A percentile compares a stretch with the other conserved stretches of the same genome.
These are phyloP conservation scores for Phanerochaete carnosa DNA, from an alignment of 768 basidiomycete genomes.

Conservation along the genomic window DNA sequence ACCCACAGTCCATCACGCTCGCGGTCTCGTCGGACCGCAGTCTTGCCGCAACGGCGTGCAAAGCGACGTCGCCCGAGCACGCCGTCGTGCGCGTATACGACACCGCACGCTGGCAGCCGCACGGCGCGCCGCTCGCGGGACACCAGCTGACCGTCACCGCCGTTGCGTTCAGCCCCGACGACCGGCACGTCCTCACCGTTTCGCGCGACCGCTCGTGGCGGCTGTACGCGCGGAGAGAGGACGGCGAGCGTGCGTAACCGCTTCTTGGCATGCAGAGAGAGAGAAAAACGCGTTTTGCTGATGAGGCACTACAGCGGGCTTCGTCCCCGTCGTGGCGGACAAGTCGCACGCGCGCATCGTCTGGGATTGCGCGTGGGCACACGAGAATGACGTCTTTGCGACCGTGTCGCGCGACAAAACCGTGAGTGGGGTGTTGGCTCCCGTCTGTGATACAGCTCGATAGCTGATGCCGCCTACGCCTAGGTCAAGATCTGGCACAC, in stretches of 20 bases:
- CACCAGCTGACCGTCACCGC: slow-evolving; percentile 89
- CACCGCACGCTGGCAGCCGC: slow-evolving; percentile 61
- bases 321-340: slow-evolving; percentile 58
- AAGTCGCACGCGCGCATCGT: slow-evolving; percentile 92
- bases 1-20: slow-evolving; percentile 71
- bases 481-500: slow-evolving; percentile 85
- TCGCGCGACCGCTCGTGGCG: slow-evolving; percentile 94
- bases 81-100: slow-evolving; percentile 85
- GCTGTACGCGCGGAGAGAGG: slow-evolving; percentile 50
- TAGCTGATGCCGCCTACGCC: slow-evolving; percentile 20
- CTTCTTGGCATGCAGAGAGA: neutral
- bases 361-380: slow-evolving; percentile 92
- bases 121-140: slow-evolving; percentile 74
- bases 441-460: neutral
- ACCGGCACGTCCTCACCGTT: slow-evolving; percentile 74
- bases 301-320: slow-evolving; percentile 50
- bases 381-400: slow-evolving; percentile 75
- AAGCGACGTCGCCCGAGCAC: slow-evolving; percentile 82
- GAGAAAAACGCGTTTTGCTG: neutral
- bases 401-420: slow-evolving; percentile 97
- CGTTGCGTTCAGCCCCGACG: slow-evolving; percentile 86
- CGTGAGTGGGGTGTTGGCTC: slow-evolving; percentile 37
- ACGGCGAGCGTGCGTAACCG: slow-evolving; percentile 36
- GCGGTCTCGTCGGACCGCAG: slow-evolving; percentile 66
- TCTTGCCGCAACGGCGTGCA: slow-evolving; percentile 87